Base-by-base conservation (phyloP, 495 filamentous ascomycete genomes). In the Penicillium antarcticum region DNA sequence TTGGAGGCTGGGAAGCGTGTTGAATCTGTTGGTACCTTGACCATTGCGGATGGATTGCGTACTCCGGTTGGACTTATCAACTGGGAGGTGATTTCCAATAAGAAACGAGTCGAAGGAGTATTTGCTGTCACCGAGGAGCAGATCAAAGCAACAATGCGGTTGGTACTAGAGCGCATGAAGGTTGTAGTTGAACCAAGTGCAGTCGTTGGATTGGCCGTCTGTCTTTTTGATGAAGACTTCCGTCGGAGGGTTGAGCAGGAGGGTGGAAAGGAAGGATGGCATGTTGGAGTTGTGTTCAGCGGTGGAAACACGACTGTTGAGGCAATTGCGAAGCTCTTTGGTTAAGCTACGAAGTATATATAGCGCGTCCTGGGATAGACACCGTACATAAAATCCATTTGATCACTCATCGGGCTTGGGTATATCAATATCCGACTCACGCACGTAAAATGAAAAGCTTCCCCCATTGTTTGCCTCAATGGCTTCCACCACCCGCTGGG, bases 281-380 rank as follows among this genome's bases (percentile, higher is more conserved):
- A 96, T 78, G 55, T 98, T 16, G 92, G 89, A 0, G 68, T 97
- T 49, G 84, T 97, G 33, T 78, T 98, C 51, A 91, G 84, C 58
- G 94, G 94, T 9, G 94, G 94, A 2, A 98, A 98, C 79, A 90
- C 91, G 12, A 89, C 83, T 33, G 69, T 96, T 13, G 92, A 95
- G 54, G 84, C 80, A 14, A 74, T 98, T 60, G 58, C 48, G 31
- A 73, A 73, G 57, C 43, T 75, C 26, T 71, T 67, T 49, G 48
- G 60, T 14, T 73, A 62, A n/a, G 14, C 12, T 49, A 34, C 32
- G 31, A 40, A 29, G 21, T 53, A 36, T 31, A 51, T 35, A 44
- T 4, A 29, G 24, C 21, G 24, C 23, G 31, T 32, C 11, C 12
- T 32, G 11, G 17, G n/a, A 23, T 29, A 41, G 21, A 16, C 0